Evolutionary conservation across 805 yeast genomes (phyloP).

Genomic region (Cyberlindnera lachancei): DNA sequence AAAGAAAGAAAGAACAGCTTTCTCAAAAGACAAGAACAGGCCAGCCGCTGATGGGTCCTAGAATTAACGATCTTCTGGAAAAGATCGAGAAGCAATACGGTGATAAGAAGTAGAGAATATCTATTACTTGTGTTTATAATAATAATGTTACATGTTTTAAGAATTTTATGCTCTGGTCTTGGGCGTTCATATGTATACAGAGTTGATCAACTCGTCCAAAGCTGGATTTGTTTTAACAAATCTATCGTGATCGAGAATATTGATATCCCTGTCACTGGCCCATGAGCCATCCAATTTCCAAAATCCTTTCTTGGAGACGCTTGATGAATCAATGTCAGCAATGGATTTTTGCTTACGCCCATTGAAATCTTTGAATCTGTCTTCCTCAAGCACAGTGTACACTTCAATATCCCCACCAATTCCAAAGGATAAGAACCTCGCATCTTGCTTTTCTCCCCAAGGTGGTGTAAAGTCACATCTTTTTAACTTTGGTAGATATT

Average conservation of each 20-base stretch:
- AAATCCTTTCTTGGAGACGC: conserved; percentile 17
- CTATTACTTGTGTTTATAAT: no score
- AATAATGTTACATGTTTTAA: no score
- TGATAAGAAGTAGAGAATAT: conserved; percentile 2
- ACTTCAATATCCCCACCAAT: conserved; percentile 30
- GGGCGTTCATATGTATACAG: no score
- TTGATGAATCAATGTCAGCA: no score
- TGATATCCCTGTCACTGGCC: conserved; percentile 7
- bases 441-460: conserved; percentile 21
- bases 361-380: no score
- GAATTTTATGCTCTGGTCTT: no score
- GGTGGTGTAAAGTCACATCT: conserved; percentile 24
- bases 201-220: no score
- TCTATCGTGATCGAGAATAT: conserved; percentile 13
- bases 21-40: conserved; percentile 60
- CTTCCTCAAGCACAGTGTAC: conserved; percentile 16
- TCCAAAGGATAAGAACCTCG: conserved; percentile 25
- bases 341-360: no score
- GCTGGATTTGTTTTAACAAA: no score
- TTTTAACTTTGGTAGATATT: conserved; percentile 27
- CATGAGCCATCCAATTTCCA: conserved; percentile 16
- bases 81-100: conserved; percentile 52
- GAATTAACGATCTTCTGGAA: conserved; percentile 69
- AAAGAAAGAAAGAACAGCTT: conserved; percentile 36
- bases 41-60: conserved; percentile 88